Evolutionary conservation across 495 filamentous ascomycete genomes (phyloP), one percentile per base, ranked within the genome.

Genomic region (Aspergillus avenaceus): DNA sequence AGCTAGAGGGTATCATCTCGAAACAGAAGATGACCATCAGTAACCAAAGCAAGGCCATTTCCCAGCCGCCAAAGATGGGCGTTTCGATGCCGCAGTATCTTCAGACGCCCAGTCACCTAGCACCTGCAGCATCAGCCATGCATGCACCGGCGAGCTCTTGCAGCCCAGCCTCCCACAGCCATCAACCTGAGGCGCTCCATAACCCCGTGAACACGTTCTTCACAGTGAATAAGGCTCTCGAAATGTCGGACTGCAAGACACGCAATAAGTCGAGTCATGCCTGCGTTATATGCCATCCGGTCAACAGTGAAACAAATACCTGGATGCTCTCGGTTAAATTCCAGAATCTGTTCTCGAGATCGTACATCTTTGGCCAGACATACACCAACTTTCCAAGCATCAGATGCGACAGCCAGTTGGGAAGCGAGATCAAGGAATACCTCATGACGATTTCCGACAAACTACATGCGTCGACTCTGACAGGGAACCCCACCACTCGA

Each of bases 31-130:
- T 46, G 11, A 65, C 62, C 0, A 65, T 65, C 42, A 55, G 46
- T 28, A 53, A 54, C 21, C 64, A 67, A 31, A 65, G 62, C 36
- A 57, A 54, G 41, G 54, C 56, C 3, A 65, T 67, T 5, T 56
- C 61, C 3, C 54, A 61, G 47, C 56, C 52, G 11, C 47, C 46
- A 13, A 32, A 31, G 13, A 23, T 52, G 26, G 41, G 56, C 25
- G 44, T 51, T 34, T 19, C 24, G 22, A 18, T 53, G 46, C 24
- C 31, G 16, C 18, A 47, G 34, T 48, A 49, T 24, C 49, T 50
- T 13, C 48, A 52, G 18, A 50, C 52, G n/a, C 48, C 56, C 16
- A 50, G 34, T n/a, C 55, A 49, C 0, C 29, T 25, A 11, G 47
- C n/a, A n/a, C n/a, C n/a, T n/a, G n/a, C n/a, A n/a, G n/a, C n/a